Conservation (phyloP, 768 basidiomycete species). For the Mycena rosella region DNA sequence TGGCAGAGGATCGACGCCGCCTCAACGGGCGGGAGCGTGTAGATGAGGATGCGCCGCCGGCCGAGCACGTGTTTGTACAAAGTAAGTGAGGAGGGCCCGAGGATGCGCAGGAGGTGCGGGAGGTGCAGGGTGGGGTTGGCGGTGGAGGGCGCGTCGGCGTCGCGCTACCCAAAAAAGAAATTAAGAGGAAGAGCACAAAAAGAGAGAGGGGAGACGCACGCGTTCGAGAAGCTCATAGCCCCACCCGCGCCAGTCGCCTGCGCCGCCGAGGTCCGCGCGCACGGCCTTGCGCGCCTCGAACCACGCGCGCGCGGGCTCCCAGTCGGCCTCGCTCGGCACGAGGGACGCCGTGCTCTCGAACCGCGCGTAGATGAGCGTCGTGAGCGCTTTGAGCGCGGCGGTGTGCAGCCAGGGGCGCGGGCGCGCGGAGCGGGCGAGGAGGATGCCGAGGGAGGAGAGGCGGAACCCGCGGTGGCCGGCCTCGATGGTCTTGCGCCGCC, state of each 20-base stretch:
- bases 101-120: slow-evolving; percentile 78
- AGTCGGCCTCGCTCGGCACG: slow-evolving; percentile 67
- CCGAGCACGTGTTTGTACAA: slow-evolving; percentile 85
- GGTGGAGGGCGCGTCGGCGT: slow-evolving; percentile 46
- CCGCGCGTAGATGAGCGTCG: slow-evolving; percentile 64
- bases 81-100: slow-evolving; percentile 84
- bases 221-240: slow-evolving; percentile 68
- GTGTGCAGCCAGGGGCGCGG: slow-evolving; percentile 86
- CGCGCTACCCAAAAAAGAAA: slow-evolving; percentile 35
- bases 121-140: slow-evolving; percentile 76
- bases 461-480: slow-evolving; percentile 84
- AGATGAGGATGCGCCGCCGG: slow-evolving; percentile 81
- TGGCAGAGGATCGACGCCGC: slow-evolving; percentile 80
- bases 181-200: slow-evolving; percentile 8
- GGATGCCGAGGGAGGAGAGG: slow-evolving; percentile 81
- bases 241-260: slow-evolving; percentile 78
- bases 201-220: slow-evolving; percentile 46
- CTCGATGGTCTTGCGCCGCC: slow-evolving; percentile 75
- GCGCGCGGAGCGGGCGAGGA: slow-evolving; percentile 73
- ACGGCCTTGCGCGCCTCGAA: slow-evolving; percentile 74
- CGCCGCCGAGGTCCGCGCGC: slow-evolving; percentile 64
- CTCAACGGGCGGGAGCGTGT: slow-evolving; percentile 84
- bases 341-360: slow-evolving; percentile 61
- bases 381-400: slow-evolving; percentile 70
- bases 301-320: slow-evolving; percentile 72